Evolutionary conservation across 768 basidiomycete species (phyloP), one percentile per base, ranked within the genome.

Genomic region (Dioszegia crocea): DNA sequence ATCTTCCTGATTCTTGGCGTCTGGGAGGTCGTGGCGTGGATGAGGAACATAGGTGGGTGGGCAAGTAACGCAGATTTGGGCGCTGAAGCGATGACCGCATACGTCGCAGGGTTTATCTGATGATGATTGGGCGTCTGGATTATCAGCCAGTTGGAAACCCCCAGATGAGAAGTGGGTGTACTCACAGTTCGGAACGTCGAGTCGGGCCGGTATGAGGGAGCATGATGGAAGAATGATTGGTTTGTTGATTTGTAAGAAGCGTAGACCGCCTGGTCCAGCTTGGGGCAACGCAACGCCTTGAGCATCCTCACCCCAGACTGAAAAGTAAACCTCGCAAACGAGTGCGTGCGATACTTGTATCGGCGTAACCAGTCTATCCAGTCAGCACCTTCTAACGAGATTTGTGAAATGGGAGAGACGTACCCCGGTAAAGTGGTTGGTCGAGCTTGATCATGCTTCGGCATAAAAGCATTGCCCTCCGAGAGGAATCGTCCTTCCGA

Each of bases 361-460:
- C 5, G 59, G 56, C 2, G 60, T 60, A 3, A 31, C 45, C 26
- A 64, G 21, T 3, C 51, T 62, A 47, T 11, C 11, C 36, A 1
- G n/a, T 40, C 39, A 41, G 48, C 31, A 11, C 9, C 5, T 36
- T 9, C 50, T 17, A 12, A 16, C 9, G 23, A 51, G 5, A 19
- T 4, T 11, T 14, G 29, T 33, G 33, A 14, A 6, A 33, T 14
- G 9, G 29, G 14, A 40, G 2, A 3, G 3, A 61, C 71, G 49
- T 38, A 70, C 71, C 65, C 66, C n/a, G 61, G 60, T 36, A 70
- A 48, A 31, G 71, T 70, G 19, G 69, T 67, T 5, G 71, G 69
- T 26, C 71, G 51, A 4, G 56, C 60, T n/a, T 47, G 50, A 14
- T 63, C 57, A 57, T 73, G 69, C 33, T 65, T 63, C 0, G 71